Conservation (phyloP, 148 eudicot species). For the Salicornia ramosissima region DNA sequence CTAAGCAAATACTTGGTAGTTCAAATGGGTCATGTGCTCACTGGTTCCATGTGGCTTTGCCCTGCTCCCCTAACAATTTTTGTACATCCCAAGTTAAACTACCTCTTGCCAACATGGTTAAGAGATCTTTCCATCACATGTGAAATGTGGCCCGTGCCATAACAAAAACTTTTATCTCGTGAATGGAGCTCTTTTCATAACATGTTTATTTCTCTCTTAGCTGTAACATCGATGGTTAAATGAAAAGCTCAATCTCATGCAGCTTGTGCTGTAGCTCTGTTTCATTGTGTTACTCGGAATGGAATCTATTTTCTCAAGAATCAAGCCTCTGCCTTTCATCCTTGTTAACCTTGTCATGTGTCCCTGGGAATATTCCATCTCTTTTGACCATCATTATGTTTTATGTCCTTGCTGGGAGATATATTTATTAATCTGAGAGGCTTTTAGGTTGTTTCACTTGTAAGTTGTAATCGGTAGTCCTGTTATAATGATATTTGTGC, state of each 20-base stretch:
- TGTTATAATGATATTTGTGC: too few relatives aligned
- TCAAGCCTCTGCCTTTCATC: not conserved
- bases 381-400: not conserved
- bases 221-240: not conserved
- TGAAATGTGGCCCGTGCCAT: too few relatives aligned
- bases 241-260: not conserved
- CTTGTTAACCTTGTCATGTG: conserved; percentile 1
- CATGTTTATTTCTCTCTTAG: not conserved
- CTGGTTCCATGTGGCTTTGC: too few relatives aligned
- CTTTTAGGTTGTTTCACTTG: too few relatives aligned
- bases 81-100: not conserved
- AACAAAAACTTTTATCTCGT: too few relatives aligned
- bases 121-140: too few relatives aligned
- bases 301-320: not conserved
- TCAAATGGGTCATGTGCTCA: too few relatives aligned
- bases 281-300: not conserved
- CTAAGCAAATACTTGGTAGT: too few relatives aligned
- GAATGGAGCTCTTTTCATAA: too few relatives aligned
- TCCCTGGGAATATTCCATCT: not conserved
- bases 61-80: too few relatives aligned
- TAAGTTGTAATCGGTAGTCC: not conserved
- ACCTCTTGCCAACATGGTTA: too few relatives aligned
- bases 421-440: not conserved
- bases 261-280: not conserved
- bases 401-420: not conserved